phyloP scores from a whole-genome alignment of 2,329 filamentous ascomycete genomes.

The Periconia macrospinosa region DNA sequence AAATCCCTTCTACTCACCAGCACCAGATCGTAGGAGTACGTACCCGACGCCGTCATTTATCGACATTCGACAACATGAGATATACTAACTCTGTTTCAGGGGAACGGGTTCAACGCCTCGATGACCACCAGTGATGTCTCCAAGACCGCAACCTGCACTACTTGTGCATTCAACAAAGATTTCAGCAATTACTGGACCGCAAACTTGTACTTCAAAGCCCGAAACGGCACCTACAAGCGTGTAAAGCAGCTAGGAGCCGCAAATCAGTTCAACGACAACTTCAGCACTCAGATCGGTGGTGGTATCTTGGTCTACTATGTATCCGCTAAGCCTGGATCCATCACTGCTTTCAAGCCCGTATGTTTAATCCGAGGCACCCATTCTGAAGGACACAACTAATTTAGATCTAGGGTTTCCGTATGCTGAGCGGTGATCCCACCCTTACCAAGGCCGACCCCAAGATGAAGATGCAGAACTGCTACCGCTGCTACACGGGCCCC shows the following conservation, averaged over 20 bases:
- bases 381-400: not conserved
- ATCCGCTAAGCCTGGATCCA: constrained; percentile 21
- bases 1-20: constrained; percentile 36
- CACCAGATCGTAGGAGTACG: constrained; percentile 45
- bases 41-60: not conserved
- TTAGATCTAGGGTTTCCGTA: constrained; percentile 45
- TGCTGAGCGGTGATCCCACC: constrained; percentile 46
- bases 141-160: constrained; percentile 43
- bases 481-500: constrained; percentile 48
- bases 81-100: not conserved
- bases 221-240: constrained; percentile 36
- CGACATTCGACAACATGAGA: not conserved
- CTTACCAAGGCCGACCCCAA: constrained; percentile 14
- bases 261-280: constrained; percentile 26
- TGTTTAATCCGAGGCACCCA: not conserved
- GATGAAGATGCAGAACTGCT: constrained; percentile 43
- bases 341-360: constrained; percentile 20
- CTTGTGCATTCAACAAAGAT: constrained; percentile 46
- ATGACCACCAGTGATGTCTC: constrained; percentile 43
- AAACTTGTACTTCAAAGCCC: constrained; percentile 37
- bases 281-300: constrained; percentile 25
- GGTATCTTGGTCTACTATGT: constrained; percentile 30
- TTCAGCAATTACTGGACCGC: constrained; percentile 37
- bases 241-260: constrained; percentile 20
- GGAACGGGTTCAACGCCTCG: constrained; percentile 51